phyloP scores from a whole-genome alignment of 2,329 filamentous ascomycete genomes.

The Lojkania enalia region DNA sequence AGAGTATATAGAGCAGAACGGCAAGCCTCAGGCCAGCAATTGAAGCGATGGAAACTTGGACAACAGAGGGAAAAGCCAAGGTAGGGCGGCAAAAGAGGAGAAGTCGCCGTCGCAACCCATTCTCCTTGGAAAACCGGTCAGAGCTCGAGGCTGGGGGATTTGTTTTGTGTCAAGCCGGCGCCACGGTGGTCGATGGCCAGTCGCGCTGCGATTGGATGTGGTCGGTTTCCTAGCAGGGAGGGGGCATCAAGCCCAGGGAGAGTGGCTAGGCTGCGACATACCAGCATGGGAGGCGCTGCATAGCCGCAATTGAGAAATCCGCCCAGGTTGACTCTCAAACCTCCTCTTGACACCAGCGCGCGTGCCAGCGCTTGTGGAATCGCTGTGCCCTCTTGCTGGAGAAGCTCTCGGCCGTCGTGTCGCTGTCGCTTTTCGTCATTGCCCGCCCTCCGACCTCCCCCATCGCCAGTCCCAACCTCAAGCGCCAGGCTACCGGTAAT shows the following conservation, averaged over 20 bases:
- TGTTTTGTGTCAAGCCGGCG: slow-evolving; percentile 30
- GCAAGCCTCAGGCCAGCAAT: slow-evolving; percentile 18
- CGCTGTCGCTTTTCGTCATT: slow-evolving; percentile 11
- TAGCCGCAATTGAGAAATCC: slow-evolving; percentile 27
- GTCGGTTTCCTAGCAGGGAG: slow-evolving; percentile 19
- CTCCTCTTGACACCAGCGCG: slow-evolving; percentile 24
- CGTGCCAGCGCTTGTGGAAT: slow-evolving; percentile 16
- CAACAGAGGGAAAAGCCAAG: slow-evolving; percentile 8
- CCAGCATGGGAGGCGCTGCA: slow-evolving; percentile 25
- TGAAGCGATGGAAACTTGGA: slow-evolving; percentile 21
- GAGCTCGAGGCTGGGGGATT: slow-evolving; percentile 16
- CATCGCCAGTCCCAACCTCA: slow-evolving; percentile 12
- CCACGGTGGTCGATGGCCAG: slow-evolving; percentile 12
- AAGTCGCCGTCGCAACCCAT: neutral
- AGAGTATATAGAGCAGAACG: slow-evolving; percentile 21
- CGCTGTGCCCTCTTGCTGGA: slow-evolving; percentile 7
- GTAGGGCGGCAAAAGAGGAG: slow-evolving; percentile 2
- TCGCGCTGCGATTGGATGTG: neutral
- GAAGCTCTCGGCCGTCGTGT: neutral
- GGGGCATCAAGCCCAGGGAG: slow-evolving; percentile 18
- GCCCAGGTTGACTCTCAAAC: slow-evolving; percentile 21
- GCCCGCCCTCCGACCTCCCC: slow-evolving; percentile 6
- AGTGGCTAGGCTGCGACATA: slow-evolving; percentile 19
- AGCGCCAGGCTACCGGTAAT: slow-evolving; percentile 29
- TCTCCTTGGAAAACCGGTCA: slow-evolving; percentile 20